Evolutionary conservation across 768 basidiomycete genomes (phyloP), one percentile per base, ranked within the genome.

Genomic region (Suillus tomentosus): DNA sequence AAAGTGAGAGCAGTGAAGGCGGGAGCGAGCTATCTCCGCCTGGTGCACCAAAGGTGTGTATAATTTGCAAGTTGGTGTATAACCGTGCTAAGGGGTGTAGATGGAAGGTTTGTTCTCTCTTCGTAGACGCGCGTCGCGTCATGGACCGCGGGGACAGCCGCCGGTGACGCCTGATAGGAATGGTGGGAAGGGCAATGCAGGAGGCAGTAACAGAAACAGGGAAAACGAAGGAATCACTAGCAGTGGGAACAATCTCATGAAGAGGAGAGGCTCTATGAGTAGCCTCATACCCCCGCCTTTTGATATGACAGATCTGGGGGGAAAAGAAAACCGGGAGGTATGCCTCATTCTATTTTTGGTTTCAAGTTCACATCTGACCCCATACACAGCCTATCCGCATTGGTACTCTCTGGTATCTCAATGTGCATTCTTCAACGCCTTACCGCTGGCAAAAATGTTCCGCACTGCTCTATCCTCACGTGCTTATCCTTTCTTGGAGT

Each of bases 331-430:
- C 62, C 77, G 79, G 57, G 83, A 85, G 74, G 84, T 85, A 63
- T 69, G 81, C 69, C 63, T 27, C 7, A 2, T 13, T 50, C 11
- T 19, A 1, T 5, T 45, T 6, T 4, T 58, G 57, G 61, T 6
- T 27, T 65, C 19, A 1, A 50, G 8, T 45, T 45, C 15, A 47
- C 17, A 37, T 39, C 69, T 73, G 39, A 76, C 24, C 27, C n/a
- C 34, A 37, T 51, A 60, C 27, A n/a, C 71, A 96, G 95, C 94
- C 95, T 5, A 79, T 93, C 14, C 89, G 92, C 63, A 90, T 93
- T 47, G 95, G 95, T 15, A 79, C 88, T 15, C 77, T 97, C 1
- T 96, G 93, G 90, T 97, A 95, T 72, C 85, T 97, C 61, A 96
- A 97, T 63, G 95, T 96, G 0, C 95, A 97, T 70, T 89, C 90